Base-by-base conservation (phyloP, 768 basidiomycete species). In the Termitomyces sp. region DNA sequence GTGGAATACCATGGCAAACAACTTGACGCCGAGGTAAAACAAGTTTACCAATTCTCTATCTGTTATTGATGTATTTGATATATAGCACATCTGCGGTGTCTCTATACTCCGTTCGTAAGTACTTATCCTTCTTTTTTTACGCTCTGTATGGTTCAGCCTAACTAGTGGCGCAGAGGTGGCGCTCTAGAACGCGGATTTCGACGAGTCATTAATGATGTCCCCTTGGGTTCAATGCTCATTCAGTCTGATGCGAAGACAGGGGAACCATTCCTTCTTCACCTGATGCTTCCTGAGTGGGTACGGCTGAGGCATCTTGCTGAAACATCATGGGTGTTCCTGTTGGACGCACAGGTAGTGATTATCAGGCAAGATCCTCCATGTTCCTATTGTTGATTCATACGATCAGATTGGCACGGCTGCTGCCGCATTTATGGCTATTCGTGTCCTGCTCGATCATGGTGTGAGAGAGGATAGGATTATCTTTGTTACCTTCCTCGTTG, bases 341-440 rank as follows among this genome's bases (percentile, higher is more conserved):
- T 98, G 42, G 96, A 98, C 67, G 88, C 91, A 18, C 94, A 96
- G 78, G 91, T 85, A 66, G 18, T 66, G 47, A 24, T 37, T 15
- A 13, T 41, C 33, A 7, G 0, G 3, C n/a, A 1, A 44, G 12
- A 24, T 57, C 18, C 18, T n/a, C 36, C 5, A 50, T 20, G 28
- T 47, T 39, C 48, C 10, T 45, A 18, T 45, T 51, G n/a, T 52
- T 57, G 42, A 51, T 50, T 9, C 20, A 15, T 16, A 20, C 15
- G 45, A 36, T 18, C 62, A 96, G 87, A 93, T 98, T 69, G 94
- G 92, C 6, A 98, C 96, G 0, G 96, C 88, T 5, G 94, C 95
- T 0, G 85, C 92, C 4, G 87, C 88, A 20, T 90, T 98, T 70
- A 98, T 98, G 96, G 88, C 94, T 0, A 91, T 99, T 60, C 88